Evolutionary conservation across 768 basidiomycete genomes (phyloP).

Genomic region (Naganishia vaughanmartiniae): DNA sequence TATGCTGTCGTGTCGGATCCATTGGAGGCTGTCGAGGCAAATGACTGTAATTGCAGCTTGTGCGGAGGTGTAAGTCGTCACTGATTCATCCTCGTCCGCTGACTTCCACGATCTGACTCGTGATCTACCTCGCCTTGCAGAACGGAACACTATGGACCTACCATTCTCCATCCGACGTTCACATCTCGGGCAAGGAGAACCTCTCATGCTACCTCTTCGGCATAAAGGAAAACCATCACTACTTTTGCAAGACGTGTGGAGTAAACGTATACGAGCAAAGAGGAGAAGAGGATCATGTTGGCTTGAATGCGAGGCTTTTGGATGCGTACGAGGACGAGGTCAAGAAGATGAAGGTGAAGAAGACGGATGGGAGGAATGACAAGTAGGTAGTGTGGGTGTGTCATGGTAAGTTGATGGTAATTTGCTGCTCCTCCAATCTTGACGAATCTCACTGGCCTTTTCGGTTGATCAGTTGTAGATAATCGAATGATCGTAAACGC

Average conservation of each 20-base stretch:
- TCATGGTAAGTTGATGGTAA: too few relatives aligned
- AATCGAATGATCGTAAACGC: too few relatives aligned
- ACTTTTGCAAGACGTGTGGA: conserved; percentile 33
- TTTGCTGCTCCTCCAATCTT: too few relatives aligned
- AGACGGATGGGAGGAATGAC: conserved; percentile 7
- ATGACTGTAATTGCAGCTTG: conserved; percentile 34
- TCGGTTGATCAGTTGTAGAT: too few relatives aligned
- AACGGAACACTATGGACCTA: conserved; percentile 36
- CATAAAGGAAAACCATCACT: conserved; percentile 20
- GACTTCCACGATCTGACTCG: not conserved
- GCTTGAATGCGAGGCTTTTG: conserved; percentile 32
- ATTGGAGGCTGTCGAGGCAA: conserved; percentile 20
- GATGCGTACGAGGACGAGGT: conserved; percentile 23
- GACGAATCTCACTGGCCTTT: too few relatives aligned
- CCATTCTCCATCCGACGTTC: conserved; percentile 10
- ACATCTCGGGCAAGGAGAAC: conserved; percentile 12
- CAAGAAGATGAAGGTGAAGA: conserved; percentile 14
- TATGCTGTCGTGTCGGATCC: conserved; percentile 30
- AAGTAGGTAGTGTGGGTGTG: not conserved
- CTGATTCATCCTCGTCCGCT: not conserved
- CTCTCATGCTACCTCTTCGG: conserved; percentile 29
- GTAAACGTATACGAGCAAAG: conserved; percentile 33
- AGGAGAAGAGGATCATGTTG: conserved; percentile 16
- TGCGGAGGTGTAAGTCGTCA: conserved; percentile 32
- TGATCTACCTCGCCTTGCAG: conserved; percentile 7